Evolutionary conservation across 2,329 filamentous ascomycete species (phyloP).

Genomic region (Plenodomus biglobosus): DNA sequence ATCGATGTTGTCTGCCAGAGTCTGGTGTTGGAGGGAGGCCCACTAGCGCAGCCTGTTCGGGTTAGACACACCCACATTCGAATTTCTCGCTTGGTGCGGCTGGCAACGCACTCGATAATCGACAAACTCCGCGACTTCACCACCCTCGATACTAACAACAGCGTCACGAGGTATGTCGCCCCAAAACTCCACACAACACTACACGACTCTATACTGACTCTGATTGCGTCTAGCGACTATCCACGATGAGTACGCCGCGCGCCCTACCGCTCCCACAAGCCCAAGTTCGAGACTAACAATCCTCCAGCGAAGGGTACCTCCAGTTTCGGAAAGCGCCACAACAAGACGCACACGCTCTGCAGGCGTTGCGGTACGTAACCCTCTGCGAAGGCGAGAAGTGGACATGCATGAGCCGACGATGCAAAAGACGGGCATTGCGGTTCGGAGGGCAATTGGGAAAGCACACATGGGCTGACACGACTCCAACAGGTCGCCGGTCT

Average conservation of each 20-base stretch:
- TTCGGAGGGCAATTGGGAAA: constrained; percentile 1
- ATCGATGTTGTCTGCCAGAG: background rate
- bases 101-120: background rate
- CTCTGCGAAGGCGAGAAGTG: constrained; percentile 10
- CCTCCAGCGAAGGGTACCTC: constrained; percentile 69
- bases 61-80: background rate
- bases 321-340: constrained; percentile 81
- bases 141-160: constrained; percentile 41
- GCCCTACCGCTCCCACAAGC: constrained; percentile 24
- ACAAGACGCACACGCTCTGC: constrained; percentile 98
- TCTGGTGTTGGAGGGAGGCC: background rate
- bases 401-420: constrained; percentile 3
- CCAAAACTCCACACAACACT: background rate
- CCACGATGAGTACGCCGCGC: constrained; percentile 60
- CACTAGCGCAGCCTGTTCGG: constrained; percentile 6
- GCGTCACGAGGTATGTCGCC: constrained; percentile 39
- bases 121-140: constrained; percentile 26
- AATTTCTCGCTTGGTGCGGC: background rate
- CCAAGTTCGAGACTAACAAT: constrained; percentile 49
- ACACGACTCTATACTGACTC: background rate
- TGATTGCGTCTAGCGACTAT: background rate
- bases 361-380: constrained; percentile 88
- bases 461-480: constrained; percentile 39
- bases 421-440: background rate
- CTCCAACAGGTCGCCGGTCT: constrained; percentile 76